Evolutionary conservation across 2,329 filamentous ascomycete species (phyloP).

Genomic region (Aspergillus phoenicis): DNA sequence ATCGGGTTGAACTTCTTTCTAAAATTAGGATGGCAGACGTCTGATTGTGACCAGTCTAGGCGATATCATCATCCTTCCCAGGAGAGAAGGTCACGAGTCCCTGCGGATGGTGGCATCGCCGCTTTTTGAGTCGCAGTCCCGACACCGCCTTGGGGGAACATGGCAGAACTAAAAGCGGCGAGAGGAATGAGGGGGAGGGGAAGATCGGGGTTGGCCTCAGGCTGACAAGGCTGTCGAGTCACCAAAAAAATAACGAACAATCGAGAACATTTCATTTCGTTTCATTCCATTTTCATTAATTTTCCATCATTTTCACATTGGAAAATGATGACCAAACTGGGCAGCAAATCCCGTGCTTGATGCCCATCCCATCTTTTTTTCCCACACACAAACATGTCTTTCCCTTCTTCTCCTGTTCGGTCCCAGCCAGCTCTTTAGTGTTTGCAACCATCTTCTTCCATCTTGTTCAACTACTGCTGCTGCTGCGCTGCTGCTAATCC

Average conservation of each 20-base stretch:
- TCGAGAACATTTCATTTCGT: neutral
- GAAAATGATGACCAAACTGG: conserved; percentile 11
- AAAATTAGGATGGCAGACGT: neutral
- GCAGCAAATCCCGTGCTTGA: conserved; percentile 21
- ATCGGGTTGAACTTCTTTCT: neutral
- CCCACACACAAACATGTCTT: conserved; percentile 3
- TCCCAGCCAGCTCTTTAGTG: conserved; percentile 8
- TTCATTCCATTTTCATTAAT: neutral
- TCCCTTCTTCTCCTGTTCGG: conserved; percentile 7
- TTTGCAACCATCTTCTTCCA: conserved; percentile 1
- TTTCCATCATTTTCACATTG: neutral
- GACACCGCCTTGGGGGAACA: neutral
- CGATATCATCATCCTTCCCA: neutral
- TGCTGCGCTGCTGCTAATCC: conserved; percentile 6
- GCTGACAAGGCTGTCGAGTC: neutral
- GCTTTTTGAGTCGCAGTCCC: neutral
- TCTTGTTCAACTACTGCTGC: neutral
- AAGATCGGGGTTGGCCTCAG: conserved; percentile 14
- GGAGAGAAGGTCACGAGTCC: neutral
- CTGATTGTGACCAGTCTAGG: neutral
- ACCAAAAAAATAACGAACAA: conserved; percentile 9
- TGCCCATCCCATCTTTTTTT: conserved; percentile 18
- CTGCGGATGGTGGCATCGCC: neutral
- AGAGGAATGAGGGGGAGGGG: conserved; percentile 27
- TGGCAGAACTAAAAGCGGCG: conserved; percentile 19